phyloP scores from a whole-genome alignment of 129 eudicot genomes.

The Erigeron canadensis region DNA sequence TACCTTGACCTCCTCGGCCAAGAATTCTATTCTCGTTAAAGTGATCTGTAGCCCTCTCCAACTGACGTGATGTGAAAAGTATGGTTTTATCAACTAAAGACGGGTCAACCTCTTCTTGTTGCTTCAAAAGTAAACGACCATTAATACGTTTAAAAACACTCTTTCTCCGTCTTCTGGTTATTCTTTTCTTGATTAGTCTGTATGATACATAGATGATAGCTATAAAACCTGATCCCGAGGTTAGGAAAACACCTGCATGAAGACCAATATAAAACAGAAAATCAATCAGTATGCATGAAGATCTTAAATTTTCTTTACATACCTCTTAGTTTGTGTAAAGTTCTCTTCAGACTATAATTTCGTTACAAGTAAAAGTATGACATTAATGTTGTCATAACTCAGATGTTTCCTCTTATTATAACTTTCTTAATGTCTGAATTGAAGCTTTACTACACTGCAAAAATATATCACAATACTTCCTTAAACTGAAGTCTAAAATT shows the following conservation, averaged over 20 bases:
- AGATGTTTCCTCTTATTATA: neutral
- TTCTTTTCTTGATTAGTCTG: conserved; percentile 14
- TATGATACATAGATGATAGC: conserved; percentile 3
- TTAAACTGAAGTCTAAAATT: no score
- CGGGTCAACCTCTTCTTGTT: conserved; percentile 28
- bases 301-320: neutral
- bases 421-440: neutral
- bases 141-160: conserved; percentile 27
- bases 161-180: conserved; percentile 3
- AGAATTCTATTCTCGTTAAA: conserved; percentile 30
- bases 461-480: no score
- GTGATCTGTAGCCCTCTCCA: conserved; percentile 32
- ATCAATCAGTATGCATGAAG: no score
- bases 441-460: neutral
- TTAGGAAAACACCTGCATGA: conserved; percentile 20
- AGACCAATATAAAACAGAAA: neutral
- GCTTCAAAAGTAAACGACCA: conserved; percentile 36
- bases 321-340: neutral
- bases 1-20: conserved; percentile 42
- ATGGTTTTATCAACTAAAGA: conserved; percentile 21
- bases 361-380: neutral
- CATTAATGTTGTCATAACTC: neutral
- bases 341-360: no score
- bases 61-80: conserved; percentile 30
- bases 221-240: conserved; percentile 13